Percentiles rank a stretch among this genome's conserved stretches.
Conservation (phyloP, 768 basidiomycete genomes). For the Exsudoporus frostii region DNA sequence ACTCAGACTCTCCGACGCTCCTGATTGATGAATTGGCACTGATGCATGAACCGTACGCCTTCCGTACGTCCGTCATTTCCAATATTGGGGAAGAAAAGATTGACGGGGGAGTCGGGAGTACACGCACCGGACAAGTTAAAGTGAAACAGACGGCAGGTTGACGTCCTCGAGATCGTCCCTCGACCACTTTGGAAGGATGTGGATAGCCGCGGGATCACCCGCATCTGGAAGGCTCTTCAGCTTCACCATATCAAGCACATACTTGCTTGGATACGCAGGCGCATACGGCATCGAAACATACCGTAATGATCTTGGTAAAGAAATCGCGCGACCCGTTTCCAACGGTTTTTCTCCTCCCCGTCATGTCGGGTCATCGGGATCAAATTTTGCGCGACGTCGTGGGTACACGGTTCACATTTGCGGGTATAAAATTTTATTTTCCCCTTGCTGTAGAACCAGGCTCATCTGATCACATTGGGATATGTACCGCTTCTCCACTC, state of each 20-base stretch:
- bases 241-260: not conserved
- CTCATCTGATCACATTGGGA: not conserved
- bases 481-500: not conserved
- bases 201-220: conserved; percentile 20
- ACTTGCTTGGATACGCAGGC: not conserved
- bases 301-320: conserved; percentile 4
- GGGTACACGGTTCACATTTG: not conserved
- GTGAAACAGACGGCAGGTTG: conserved; percentile 1
- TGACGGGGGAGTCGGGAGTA: not conserved
- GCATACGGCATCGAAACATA: conserved; percentile 11
- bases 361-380: not conserved
- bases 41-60: not conserved
- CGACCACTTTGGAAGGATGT: conserved; percentile 20
- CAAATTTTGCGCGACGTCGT: not conserved
- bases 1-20: not conserved
- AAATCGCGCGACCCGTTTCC: conserved; percentile 1
- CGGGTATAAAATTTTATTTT: not conserved
- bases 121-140: not conserved
- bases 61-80: not conserved
- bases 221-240: conserved; percentile 2
- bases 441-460: not conserved
- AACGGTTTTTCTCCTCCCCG: not conserved
- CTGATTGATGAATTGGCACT: not conserved
- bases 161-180: conserved; percentile 16
- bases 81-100: conserved; percentile 5